Evolutionary conservation across 345 rosid species (phyloP).

Genomic region (Garcia nutans): DNA sequence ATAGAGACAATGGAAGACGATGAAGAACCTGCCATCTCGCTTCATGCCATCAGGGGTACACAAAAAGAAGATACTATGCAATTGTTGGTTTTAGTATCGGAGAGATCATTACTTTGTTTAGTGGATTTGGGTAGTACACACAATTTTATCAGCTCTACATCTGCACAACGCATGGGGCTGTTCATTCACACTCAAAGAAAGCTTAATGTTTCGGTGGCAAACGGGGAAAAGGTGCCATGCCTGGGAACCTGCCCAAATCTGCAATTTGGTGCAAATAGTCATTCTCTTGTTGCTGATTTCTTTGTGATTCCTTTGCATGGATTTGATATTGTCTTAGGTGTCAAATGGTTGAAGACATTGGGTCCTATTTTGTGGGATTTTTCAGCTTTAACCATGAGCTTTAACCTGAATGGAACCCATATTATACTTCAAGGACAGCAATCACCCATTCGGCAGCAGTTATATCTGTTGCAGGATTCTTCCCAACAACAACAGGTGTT

Average conservation of each 20-base stretch:
- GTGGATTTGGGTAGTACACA: background rate
- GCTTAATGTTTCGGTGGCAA: background rate
- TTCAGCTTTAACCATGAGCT: background rate
- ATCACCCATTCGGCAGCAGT: too few species aligned
- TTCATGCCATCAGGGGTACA: background rate
- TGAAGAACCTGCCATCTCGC: background rate
- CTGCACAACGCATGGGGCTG: too few species aligned
- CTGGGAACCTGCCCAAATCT: background rate
- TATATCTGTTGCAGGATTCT: too few species aligned
- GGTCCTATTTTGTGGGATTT: constrained; percentile 7
- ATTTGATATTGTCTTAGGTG: background rate
- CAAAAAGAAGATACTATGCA: background rate
- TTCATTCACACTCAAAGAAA: background rate
- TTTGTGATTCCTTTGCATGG: background rate
- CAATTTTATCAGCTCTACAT: background rate
- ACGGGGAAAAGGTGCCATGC: background rate
- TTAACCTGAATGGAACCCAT: background rate
- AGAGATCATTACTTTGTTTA: background rate
- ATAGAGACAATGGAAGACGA: background rate
- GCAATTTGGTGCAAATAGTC: too few species aligned
- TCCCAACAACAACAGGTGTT: too few species aligned
- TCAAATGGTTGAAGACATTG: background rate
- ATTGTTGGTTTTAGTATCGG: background rate
- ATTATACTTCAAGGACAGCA: background rate
- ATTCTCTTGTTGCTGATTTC: background rate